phyloP scores from a whole-genome alignment of 768 basidiomycete species.

The Tylopilus sp. region DNA sequence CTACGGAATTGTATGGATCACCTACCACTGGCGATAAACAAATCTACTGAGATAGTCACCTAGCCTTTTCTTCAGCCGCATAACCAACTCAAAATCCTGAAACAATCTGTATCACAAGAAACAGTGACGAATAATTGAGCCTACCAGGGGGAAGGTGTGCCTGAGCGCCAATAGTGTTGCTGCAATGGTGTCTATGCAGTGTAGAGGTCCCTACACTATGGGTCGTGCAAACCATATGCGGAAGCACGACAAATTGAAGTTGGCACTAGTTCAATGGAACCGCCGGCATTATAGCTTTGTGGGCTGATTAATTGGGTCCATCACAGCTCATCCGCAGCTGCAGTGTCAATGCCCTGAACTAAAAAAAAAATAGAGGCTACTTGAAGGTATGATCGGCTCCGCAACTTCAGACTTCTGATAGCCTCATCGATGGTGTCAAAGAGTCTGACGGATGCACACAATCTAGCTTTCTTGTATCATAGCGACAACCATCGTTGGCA shows the following conservation, averaged over 20 bases:
- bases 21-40: not conserved
- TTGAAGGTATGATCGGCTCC: no score
- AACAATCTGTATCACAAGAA: not conserved
- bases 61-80: not conserved
- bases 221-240: not conserved
- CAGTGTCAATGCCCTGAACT: not conserved
- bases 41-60: no score
- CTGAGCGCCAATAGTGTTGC: not conserved
- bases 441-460: no score
- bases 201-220: not conserved
- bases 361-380: no score
- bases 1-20: not conserved
- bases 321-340: not conserved
- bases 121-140: not conserved
- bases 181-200: not conserved
- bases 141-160: not conserved
- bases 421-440: no score
- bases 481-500: no score
- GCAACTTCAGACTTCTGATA: no score
- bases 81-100: not conserved
- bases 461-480: no score
- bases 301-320: no score
- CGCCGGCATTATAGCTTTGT: not conserved
- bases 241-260: not conserved
- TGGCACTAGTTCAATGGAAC: not conserved